These are phyloP conservation scores for Saccharomycopsis sp. DNA, from an alignment of 805 yeast species.

Conservation along the genomic window DNA sequence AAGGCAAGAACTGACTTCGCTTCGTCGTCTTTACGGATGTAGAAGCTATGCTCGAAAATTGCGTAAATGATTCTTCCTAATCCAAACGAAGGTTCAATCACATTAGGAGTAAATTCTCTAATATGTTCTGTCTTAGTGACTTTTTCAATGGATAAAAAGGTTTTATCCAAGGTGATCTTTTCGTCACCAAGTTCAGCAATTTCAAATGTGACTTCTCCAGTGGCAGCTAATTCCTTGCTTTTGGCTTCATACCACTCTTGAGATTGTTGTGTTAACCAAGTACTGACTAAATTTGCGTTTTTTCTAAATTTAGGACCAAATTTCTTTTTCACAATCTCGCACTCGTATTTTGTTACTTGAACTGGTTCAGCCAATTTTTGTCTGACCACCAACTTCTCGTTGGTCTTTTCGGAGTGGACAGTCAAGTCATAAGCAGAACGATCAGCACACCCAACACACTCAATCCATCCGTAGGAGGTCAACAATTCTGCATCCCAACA, in stretches of 20 bases:
- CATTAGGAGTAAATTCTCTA: slow-evolving; percentile 94
- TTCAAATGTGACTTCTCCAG: slow-evolving; percentile 57
- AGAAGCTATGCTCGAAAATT: slow-evolving; percentile 88
- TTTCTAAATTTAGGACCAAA: slow-evolving; percentile 98
- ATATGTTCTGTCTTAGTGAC: slow-evolving; percentile 80
- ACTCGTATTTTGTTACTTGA: slow-evolving; percentile 75
- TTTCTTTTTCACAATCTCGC: slow-evolving; percentile 85
- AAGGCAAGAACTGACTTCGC: slow-evolving; percentile 87
- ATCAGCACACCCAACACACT: slow-evolving; percentile 99
- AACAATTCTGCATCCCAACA: slow-evolving; percentile 99
- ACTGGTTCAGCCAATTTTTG: slow-evolving; percentile 80
- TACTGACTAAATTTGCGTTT: slow-evolving; percentile 89
- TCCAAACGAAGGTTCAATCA: slow-evolving; percentile 98
- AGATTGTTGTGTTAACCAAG: slow-evolving; percentile 65
- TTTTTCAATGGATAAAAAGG: slow-evolving; percentile 69
- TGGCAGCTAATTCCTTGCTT: slow-evolving; percentile 63
- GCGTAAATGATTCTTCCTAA: slow-evolving; percentile 95
- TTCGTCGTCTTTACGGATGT: slow-evolving; percentile 87
- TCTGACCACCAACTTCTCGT: slow-evolving; percentile 92
- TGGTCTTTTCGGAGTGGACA: slow-evolving; percentile 92
- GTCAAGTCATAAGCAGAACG: slow-evolving; percentile 96
- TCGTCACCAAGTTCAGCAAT: slow-evolving; percentile 57
- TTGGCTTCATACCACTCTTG: slow-evolving; percentile 50
- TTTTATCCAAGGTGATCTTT: slow-evolving; percentile 63
- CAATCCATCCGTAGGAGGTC: slow-evolving; percentile 98